A percentile compares a stretch with the other conserved stretches of the same genome.
phyloP scores from a whole-genome alignment of 1,139 yeast genomes.

The Chernovozyma aurita region DNA sequence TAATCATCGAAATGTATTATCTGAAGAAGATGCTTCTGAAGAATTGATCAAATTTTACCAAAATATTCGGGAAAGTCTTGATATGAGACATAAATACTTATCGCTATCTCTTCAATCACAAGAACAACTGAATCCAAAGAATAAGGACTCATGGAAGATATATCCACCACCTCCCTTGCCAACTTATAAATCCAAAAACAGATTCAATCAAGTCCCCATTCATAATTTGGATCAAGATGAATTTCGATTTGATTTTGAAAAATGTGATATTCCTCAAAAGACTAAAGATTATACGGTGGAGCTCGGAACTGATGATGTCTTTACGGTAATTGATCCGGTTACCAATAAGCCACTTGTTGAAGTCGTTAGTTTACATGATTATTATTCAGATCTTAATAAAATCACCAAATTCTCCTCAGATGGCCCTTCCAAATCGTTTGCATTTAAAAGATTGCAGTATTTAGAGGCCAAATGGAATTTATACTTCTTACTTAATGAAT shows the following conservation, averaged over 20 bases:
- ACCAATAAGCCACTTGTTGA: slow-evolving; percentile 40
- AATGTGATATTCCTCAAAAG: slow-evolving; percentile 63
- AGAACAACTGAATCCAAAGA: slow-evolving; percentile 79
- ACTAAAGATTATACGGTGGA: slow-evolving; percentile 45
- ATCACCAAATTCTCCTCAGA: slow-evolving; percentile 74
- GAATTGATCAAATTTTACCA: slow-evolving; percentile 68
- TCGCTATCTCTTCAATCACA: slow-evolving; percentile 59
- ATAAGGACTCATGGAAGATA: slow-evolving; percentile 63
- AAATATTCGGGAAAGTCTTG: slow-evolving; percentile 69
- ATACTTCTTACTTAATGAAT: slow-evolving; percentile 82
- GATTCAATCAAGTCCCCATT: slow-evolving; percentile 49
- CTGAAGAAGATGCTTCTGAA: slow-evolving; percentile 57
- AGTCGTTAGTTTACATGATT: slow-evolving; percentile 79
- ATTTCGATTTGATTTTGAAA: slow-evolving; percentile 54
- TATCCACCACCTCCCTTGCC: slow-evolving; percentile 96
- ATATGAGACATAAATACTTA: slow-evolving; percentile 74
- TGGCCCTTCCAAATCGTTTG: slow-evolving; percentile 97
- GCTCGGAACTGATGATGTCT: slow-evolving; percentile 63
- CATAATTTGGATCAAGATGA: slow-evolving; percentile 25
- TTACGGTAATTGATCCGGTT: slow-evolving; percentile 49
- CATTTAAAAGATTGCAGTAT: slow-evolving; percentile 88
- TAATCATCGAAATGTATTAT: slow-evolving; percentile 12
- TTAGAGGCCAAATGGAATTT: slow-evolving; percentile 96
- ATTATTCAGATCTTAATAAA: slow-evolving; percentile 74
- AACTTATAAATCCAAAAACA: slow-evolving; percentile 67